Conservation (phyloP, 352 stramenopile species). For the Plasmopara muralis region DNA sequence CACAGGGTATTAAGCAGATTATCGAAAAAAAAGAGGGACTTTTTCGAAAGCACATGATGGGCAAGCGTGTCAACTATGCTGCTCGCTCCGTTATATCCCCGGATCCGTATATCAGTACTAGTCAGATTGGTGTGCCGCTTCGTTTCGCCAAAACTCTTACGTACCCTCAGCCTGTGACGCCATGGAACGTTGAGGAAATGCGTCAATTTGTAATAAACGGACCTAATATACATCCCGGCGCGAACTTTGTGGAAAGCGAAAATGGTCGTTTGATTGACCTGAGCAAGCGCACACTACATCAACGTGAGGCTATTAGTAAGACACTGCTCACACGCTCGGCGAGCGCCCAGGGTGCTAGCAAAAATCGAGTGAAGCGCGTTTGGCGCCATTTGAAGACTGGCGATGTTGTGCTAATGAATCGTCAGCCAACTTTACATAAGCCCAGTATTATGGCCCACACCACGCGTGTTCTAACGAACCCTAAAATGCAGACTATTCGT, state of each 20-base stretch:
- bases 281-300: constrained; percentile 87
- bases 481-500: constrained; percentile 98
- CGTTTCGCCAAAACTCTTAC: constrained; percentile 97
- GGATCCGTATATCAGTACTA: constrained; percentile 99
- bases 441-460: constrained; percentile 99
- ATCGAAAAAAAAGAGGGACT: constrained; percentile 99
- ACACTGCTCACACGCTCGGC: constrained; percentile 88
- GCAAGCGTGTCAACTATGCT: constrained; percentile 99
- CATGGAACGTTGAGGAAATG: constrained; percentile 98
- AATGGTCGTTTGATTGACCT: constrained; percentile 92
- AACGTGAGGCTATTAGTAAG: constrained; percentile 94
- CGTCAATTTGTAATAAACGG: constrained; percentile 95
- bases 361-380: constrained; percentile 92
- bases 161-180: constrained; percentile 97
- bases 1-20: constrained; percentile 94
- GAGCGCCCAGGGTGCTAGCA: constrained; percentile 68
- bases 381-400: constrained; percentile 97
- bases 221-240: constrained; percentile 93
- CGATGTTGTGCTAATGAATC: constrained; percentile 99
- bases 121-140: constrained; percentile 98
- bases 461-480: constrained; percentile 94
- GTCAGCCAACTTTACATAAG: constrained; percentile 99
- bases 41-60: constrained; percentile 98
- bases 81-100: constrained; percentile 99
- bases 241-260: constrained; percentile 97